Evolutionary conservation across 371 early-diverging fungal genomes (phyloP).

Genomic region (Fennellomyces sp.): DNA sequence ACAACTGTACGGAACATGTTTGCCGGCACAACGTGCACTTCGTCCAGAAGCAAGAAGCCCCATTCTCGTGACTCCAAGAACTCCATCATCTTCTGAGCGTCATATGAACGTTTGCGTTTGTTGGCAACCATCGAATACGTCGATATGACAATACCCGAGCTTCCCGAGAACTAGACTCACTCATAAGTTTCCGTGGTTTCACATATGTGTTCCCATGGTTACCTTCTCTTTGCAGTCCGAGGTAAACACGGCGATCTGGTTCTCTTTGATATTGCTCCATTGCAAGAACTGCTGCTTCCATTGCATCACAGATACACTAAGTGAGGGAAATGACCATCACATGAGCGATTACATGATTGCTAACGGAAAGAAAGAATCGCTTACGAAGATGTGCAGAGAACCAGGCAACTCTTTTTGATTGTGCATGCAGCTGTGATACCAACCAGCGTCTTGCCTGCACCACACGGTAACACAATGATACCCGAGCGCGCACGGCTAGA

Average conservation of each 20-base stretch:
- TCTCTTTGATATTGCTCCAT: slow-evolving; percentile 95
- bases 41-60: slow-evolving; percentile 98
- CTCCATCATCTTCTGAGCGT: slow-evolving; percentile 98
- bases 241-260: slow-evolving; percentile 96
- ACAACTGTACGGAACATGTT: slow-evolving; percentile 99
- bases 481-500: slow-evolving; percentile 93
- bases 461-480: slow-evolving; percentile 99
- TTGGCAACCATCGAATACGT: slow-evolving; percentile 99
- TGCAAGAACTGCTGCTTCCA: slow-evolving; percentile 97
- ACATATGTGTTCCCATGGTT: too few relatives aligned
- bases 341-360: neutral
- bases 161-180: slow-evolving; percentile 78
- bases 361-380: slow-evolving; percentile 7
- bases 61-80: slow-evolving; percentile 93
- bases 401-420: slow-evolving; percentile 95
- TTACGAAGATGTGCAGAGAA: slow-evolving; percentile 94
- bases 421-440: slow-evolving; percentile 99
- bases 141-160: slow-evolving; percentile 94
- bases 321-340: neutral
- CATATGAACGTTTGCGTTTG: slow-evolving; percentile 93
- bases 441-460: slow-evolving; percentile 99
- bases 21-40: slow-evolving; percentile 99
- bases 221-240: slow-evolving; percentile 94
- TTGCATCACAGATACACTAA: slow-evolving; percentile 96
- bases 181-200: too few relatives aligned